Conservation (phyloP, 805 yeast species). For the Priceomyces haplophilus region DNA sequence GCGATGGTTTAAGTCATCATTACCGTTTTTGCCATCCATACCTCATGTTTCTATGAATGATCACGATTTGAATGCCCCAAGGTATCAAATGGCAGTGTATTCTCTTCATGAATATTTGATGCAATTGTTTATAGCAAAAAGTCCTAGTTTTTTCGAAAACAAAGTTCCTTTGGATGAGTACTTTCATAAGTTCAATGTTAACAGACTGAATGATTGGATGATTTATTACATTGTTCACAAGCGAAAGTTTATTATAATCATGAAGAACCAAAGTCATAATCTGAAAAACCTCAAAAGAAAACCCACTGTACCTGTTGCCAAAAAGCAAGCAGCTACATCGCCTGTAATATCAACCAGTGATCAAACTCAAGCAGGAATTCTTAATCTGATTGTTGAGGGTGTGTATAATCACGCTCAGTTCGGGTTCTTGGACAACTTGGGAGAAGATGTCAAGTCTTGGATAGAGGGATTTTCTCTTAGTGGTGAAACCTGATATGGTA, state of each 20-base stretch:
- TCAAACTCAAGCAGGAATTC: slow-evolving; percentile 3
- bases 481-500: slow-evolving; percentile 17
- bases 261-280: slow-evolving; percentile 31
- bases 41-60: slow-evolving; percentile 10
- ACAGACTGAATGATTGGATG: slow-evolving; percentile 40
- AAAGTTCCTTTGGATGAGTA: slow-evolving; percentile 26
- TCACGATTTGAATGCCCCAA: slow-evolving; percentile 8
- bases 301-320: slow-evolving; percentile 9
- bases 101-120: slow-evolving; percentile 39
- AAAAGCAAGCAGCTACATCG: slow-evolving; percentile 5
- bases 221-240: slow-evolving; percentile 34
- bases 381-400: slow-evolving; percentile 15
- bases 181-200: slow-evolving; percentile 40
- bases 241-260: slow-evolving; percentile 29
- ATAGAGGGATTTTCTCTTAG: slow-evolving; percentile 25
- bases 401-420: slow-evolving; percentile 29
- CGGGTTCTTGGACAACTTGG: slow-evolving; percentile 40
- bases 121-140: slow-evolving; percentile 26
- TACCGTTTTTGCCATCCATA: slow-evolving; percentile 32
- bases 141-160: slow-evolving; percentile 20
- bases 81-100: slow-evolving; percentile 28
- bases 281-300: slow-evolving; percentile 9
- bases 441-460: slow-evolving; percentile 43
- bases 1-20: slow-evolving; percentile 29
- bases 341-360: slow-evolving; percentile 4